phyloP scores from a whole-genome alignment of 805 yeast genomes.

The Jamesozyma jinghongensis region DNA sequence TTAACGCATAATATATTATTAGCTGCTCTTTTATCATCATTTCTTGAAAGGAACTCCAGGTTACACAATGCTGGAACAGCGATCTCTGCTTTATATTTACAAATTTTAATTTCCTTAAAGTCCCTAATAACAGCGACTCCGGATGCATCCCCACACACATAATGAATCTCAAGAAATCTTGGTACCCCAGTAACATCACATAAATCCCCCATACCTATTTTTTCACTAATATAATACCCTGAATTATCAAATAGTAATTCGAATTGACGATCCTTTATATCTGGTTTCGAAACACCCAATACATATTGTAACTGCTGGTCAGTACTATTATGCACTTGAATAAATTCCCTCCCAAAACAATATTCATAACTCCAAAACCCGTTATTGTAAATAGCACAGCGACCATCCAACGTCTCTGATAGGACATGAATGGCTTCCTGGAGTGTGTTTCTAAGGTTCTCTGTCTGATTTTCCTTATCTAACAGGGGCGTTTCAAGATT shows the following conservation, averaged over 20 bases:
- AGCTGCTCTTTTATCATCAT: slow-evolving; percentile 17
- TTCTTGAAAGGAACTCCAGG: slow-evolving; percentile 23
- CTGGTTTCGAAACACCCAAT: slow-evolving; percentile 20
- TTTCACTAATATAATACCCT: slow-evolving; percentile 29
- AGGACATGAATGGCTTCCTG: slow-evolving; percentile 14
- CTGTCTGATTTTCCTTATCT: too few relatives aligned
- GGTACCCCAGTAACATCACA: slow-evolving; percentile 52
- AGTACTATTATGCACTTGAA: slow-evolving; percentile 37
- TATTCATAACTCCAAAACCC: slow-evolving; percentile 50
- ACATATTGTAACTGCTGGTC: slow-evolving; percentile 7
- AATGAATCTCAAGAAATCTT: slow-evolving; percentile 47
- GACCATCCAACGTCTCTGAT: slow-evolving; percentile 7
- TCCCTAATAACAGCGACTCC: slow-evolving; percentile 27
- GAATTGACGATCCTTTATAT: slow-evolving; percentile 15
- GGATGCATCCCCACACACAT: slow-evolving; percentile 38
- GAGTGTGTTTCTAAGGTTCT: slow-evolving; percentile 10
- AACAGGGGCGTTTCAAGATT: too few relatives aligned
- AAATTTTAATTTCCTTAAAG: slow-evolving; percentile 45
- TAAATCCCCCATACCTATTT: slow-evolving; percentile 41
- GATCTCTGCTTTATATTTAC: slow-evolving; percentile 46
- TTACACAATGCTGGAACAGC: slow-evolving; percentile 44
- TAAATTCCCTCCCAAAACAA: slow-evolving; percentile 40
- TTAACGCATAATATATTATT: slow-evolving; percentile 12
- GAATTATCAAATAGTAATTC: slow-evolving; percentile 30
- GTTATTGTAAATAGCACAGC: slow-evolving; percentile 24